phyloP scores from a whole-genome alignment of 2,329 filamentous ascomycete genomes.

The Alternaria infectoria region DNA sequence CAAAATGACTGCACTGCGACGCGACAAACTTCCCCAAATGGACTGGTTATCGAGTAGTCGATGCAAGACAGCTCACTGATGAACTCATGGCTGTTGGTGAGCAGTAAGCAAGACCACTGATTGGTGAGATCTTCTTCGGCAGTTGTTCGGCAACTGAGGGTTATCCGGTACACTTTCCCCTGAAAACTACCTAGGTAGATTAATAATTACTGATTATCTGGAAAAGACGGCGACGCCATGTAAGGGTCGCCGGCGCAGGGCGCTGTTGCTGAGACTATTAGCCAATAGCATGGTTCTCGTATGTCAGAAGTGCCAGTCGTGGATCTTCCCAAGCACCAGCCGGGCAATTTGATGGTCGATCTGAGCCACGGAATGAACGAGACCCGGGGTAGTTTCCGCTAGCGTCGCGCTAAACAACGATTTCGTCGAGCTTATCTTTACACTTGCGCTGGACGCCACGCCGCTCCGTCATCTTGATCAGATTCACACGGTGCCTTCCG shows the following conservation, averaged over 20 bases:
- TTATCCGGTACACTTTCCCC: neutral
- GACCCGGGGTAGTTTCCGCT: neutral
- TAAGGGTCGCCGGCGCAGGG: neutral
- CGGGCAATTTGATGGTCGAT: neutral
- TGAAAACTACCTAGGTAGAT: neutral
- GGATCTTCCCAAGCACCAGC: neutral
- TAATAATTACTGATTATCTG: neutral
- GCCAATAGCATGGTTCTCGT: neutral
- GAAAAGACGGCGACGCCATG: neutral
- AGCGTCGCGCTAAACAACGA: neutral
- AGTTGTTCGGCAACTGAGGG: neutral
- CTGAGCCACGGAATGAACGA: neutral
- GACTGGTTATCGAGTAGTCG: neutral
- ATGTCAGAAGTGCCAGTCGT: neutral
- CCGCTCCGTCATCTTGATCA: neutral
- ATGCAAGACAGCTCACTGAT: neutral
- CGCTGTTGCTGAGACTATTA: neutral
- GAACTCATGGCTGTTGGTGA: neutral
- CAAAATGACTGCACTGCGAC: neutral
- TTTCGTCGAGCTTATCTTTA: neutral
- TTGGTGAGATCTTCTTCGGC: neutral
- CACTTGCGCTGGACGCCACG: neutral
- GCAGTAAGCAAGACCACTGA: neutral
- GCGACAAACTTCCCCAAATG: neutral
- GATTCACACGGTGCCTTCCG: neutral